Conservation (phyloP, 768 basidiomycete species). For the Suillus sp. region DNA sequence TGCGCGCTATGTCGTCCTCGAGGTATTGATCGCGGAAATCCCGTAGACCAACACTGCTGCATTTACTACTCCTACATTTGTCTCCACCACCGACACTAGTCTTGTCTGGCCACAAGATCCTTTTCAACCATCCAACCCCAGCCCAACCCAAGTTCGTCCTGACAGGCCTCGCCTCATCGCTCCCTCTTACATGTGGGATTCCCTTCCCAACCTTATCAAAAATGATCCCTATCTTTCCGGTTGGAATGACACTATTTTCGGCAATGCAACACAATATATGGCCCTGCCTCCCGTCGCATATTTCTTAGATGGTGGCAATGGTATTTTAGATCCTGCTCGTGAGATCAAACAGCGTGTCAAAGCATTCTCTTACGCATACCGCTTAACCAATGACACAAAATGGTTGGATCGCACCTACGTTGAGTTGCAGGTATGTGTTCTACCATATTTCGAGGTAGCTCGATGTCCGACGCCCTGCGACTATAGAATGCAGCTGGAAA, state of each 20-base stretch:
- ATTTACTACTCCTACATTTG: conserved; percentile 73
- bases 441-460: neutral
- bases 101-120: conserved; percentile 81
- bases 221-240: conserved; percentile 81
- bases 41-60: conserved; percentile 72
- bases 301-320: conserved; percentile 77
- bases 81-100: conserved; percentile 49
- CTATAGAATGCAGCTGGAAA: conserved; percentile 76
- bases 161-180: conserved; percentile 93
- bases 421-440: conserved; percentile 74
- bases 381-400: conserved; percentile 87
- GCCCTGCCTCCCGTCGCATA: conserved; percentile 67
- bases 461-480: neutral
- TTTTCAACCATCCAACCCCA: conserved; percentile 65
- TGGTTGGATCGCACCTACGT: conserved; percentile 86
- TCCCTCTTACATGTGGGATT: conserved; percentile 88
- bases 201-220: conserved; percentile 73
- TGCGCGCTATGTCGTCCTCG: neutral
- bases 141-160: conserved; percentile 60
- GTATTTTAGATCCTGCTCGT: conserved; percentile 90
- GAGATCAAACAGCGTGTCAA: conserved; percentile 91
- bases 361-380: conserved; percentile 88
- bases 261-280: conserved; percentile 80
- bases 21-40: conserved; percentile 14
- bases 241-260: conserved; percentile 93